A percentile compares a stretch with the other conserved stretches of the same genome.
Conservation (phyloP, 2,329 filamentous ascomycete genomes). For the Aspergillus sp. region DNA sequence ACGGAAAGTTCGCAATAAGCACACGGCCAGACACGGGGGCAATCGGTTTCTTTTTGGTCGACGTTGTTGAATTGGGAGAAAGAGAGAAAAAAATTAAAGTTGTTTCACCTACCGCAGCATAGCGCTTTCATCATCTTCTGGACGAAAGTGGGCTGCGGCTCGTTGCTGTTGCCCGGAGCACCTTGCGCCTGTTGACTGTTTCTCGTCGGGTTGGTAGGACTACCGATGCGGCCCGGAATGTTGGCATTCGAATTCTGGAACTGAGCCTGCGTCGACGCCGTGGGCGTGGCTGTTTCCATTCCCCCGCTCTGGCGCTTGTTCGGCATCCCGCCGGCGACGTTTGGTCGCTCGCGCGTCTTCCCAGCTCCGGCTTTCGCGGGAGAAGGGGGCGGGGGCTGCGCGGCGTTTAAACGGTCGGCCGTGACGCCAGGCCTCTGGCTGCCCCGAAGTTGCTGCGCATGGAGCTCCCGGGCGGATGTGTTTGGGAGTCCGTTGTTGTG, state of each 20-base stretch:
- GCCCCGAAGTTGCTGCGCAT: slow-evolving; percentile 64
- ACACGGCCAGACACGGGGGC: slow-evolving; percentile 17
- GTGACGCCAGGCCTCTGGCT: slow-evolving; percentile 65
- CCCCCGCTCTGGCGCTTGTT: slow-evolving; percentile 70
- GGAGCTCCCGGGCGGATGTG: slow-evolving; percentile 79
- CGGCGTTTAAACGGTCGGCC: slow-evolving; percentile 87
- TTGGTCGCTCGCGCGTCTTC: slow-evolving; percentile 72
- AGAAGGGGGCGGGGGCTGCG: slow-evolving; percentile 84
- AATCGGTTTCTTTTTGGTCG: slow-evolving; percentile 3
- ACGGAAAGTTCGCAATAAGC: slow-evolving; percentile 24
- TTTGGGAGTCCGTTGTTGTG: slow-evolving; percentile 77
- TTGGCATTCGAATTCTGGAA: slow-evolving; percentile 96
- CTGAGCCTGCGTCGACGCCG: slow-evolving; percentile 90
- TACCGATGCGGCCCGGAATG: slow-evolving; percentile 64
- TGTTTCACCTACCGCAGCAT: slow-evolving; percentile 70
- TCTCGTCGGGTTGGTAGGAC: slow-evolving; percentile 57
- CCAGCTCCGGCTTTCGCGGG: slow-evolving; percentile 75
- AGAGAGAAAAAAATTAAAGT: neutral
- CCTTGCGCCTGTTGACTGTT: slow-evolving; percentile 57
- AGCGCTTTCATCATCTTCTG: slow-evolving; percentile 91
- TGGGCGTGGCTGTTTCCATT: slow-evolving; percentile 70
- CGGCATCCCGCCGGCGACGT: slow-evolving; percentile 69
- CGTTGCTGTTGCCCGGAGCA: slow-evolving; percentile 54
- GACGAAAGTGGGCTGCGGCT: slow-evolving; percentile 76
- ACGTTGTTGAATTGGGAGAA: neutral